A percentile compares a stretch with the other conserved stretches of the same genome.
These are phyloP conservation scores for Xylaria sp. DNA, from an alignment of 2,329 filamentous ascomycete genomes.

Conservation along the genomic window DNA sequence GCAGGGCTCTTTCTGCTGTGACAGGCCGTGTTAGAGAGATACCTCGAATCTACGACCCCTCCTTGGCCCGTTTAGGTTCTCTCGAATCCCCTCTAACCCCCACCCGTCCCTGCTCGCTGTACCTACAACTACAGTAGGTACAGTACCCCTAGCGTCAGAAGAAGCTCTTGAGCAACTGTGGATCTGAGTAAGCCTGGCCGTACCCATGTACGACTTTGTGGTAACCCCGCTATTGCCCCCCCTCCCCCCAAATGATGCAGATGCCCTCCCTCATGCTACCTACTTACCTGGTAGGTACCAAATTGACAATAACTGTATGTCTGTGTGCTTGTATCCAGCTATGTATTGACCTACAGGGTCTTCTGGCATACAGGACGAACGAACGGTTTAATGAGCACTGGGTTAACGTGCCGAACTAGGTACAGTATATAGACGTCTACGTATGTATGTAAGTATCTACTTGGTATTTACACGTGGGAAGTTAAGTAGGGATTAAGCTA, in stretches of 20 bases:
- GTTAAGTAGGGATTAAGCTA: too few relatives aligned
- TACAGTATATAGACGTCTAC: too few relatives aligned
- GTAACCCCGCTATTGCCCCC: conserved; percentile 30
- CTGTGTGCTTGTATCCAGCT: too few relatives aligned
- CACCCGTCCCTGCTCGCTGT: neutral
- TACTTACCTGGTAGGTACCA: neutral
- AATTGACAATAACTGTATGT: too few relatives aligned
- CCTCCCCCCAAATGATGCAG: conserved; percentile 9
- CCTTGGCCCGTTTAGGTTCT: conserved; percentile 6
- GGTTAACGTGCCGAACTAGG: too few relatives aligned
- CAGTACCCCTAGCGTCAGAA: neutral
- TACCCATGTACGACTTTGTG: neutral
- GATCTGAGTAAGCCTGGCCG: conserved; percentile 38
- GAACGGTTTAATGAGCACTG: too few relatives aligned
- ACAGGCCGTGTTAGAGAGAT: conserved; percentile 20
- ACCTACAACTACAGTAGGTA: too few relatives aligned
- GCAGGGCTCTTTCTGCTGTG: conserved; percentile 5
- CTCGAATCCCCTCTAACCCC: conserved; percentile 11
- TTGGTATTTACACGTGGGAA: conserved; percentile 9
- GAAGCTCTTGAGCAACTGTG: conserved; percentile 21
- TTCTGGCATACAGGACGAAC: too few relatives aligned
- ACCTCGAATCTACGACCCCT: conserved; percentile 24
- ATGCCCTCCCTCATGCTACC: neutral
- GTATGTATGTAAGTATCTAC: neutral
- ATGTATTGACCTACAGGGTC: too few relatives aligned